Conservation (phyloP, 129 eudicot species). For the Helianthus tuberosus region DNA sequence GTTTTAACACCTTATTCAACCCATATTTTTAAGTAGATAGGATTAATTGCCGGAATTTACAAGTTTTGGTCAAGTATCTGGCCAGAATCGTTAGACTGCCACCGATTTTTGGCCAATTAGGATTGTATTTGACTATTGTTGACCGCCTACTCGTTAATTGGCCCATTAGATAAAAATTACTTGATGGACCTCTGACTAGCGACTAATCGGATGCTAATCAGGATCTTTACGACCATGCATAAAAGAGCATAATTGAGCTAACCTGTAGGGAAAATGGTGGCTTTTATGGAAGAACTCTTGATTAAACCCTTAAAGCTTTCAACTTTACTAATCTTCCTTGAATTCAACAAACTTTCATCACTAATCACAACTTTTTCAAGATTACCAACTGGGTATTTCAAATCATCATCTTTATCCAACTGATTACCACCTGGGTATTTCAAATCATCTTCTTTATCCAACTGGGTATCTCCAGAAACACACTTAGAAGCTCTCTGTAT, state of each 20-base stretch:
- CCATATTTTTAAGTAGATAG: no score
- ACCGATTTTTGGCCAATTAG: no score
- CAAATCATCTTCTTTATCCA: constrained; percentile 35
- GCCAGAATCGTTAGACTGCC: no score
- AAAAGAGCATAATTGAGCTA: constrained; percentile 8
- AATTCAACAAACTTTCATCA: constrained; percentile 42
- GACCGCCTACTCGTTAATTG: no score
- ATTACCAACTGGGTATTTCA: constrained; percentile 33
- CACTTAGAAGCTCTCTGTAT: constrained; percentile 61
- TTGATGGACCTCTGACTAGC: no score
- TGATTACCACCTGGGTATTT: constrained; percentile 33
- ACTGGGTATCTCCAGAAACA: constrained; percentile 55
- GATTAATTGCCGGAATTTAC: no score
- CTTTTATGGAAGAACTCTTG: constrained; percentile 39
- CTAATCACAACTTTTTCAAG: constrained; percentile 32
- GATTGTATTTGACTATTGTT: no score
- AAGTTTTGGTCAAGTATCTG: no score
- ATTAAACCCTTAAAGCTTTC: constrained; percentile 41
- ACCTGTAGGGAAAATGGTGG: constrained; percentile 51
- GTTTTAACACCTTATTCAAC: no score
- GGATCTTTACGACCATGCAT: no score
- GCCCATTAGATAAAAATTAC: no score
- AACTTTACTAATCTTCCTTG: constrained; percentile 30
- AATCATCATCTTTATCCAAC: constrained; percentile 33
- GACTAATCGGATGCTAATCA: no score